Percentiles rank a stretch among this genome's conserved stretches.
phyloP scores from a whole-genome alignment of 2,329 filamentous ascomycete species.

The Tolypocladium amazonense region DNA sequence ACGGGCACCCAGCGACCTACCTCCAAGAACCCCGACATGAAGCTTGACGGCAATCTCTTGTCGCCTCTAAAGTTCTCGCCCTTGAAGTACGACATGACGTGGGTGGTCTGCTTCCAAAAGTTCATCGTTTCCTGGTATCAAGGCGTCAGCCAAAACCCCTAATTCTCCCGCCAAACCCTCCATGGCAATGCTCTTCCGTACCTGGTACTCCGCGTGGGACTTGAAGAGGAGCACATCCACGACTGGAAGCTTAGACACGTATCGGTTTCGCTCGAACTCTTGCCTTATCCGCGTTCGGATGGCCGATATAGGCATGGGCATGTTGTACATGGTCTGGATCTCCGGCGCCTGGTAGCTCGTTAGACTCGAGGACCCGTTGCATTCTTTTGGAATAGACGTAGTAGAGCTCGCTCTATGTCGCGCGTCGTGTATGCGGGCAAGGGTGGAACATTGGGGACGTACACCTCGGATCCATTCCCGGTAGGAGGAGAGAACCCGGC shows the following conservation, averaged over 20 bases:
- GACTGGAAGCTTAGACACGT: constrained; percentile 76
- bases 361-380: constrained; percentile 2
- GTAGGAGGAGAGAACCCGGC: constrained; percentile 80
- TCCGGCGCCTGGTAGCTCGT: constrained; percentile 64
- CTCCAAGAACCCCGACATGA: constrained; percentile 93
- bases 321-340: constrained; percentile 93
- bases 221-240: constrained; percentile 87
- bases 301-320: constrained; percentile 76
- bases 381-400: not conserved
- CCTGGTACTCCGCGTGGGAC: constrained; percentile 91
- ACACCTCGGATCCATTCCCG: constrained; percentile 94
- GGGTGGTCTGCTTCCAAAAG: constrained; percentile 95
- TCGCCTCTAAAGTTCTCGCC: constrained; percentile 68
- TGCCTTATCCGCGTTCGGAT: constrained; percentile 91
- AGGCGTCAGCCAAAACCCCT: constrained; percentile 19
- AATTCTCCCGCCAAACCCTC: not conserved
- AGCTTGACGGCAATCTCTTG: constrained; percentile 72
- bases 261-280: constrained; percentile 94
- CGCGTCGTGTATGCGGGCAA: not conserved
- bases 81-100: constrained; percentile 95
- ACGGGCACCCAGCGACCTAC: constrained; percentile 37
- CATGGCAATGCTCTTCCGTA: constrained; percentile 26
- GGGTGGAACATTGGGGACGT: constrained; percentile 32
- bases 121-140: constrained; percentile 81
- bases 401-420: not conserved